These are phyloP conservation scores for Lichina pygmaea DNA, from an alignment of 495 filamentous ascomycete genomes.

Conservation along the genomic window DNA sequence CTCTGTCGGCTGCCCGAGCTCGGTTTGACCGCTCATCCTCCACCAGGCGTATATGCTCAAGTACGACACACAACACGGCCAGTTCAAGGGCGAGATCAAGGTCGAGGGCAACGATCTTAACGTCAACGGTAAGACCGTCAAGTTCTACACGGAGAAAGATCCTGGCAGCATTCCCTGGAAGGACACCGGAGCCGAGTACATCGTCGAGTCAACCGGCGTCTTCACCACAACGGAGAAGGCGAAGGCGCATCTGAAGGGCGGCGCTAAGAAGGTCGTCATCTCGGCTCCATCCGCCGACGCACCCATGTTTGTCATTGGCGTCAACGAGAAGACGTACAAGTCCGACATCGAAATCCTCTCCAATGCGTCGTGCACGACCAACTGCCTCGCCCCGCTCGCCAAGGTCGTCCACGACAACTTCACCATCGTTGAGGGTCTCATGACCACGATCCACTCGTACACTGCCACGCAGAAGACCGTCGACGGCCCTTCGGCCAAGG, in stretches of 20 bases:
- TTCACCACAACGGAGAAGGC: conserved; percentile 98
- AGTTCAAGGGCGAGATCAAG: conserved; percentile 78
- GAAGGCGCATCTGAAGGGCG: conserved; percentile 83
- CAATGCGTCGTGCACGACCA: conserved; percentile 99
- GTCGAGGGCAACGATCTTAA: conserved; percentile 47
- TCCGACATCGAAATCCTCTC: conserved; percentile 76
- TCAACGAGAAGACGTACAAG: conserved; percentile 86
- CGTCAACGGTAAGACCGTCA: conserved; percentile 87
- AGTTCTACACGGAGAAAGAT: conserved; percentile 87
- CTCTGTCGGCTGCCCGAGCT: not conserved
- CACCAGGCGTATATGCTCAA: conserved; percentile 94
- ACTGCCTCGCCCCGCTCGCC: conserved; percentile 96
- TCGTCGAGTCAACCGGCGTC: conserved; percentile 97
- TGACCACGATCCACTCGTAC: conserved; percentile 99
- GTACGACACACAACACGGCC: conserved; percentile 90
- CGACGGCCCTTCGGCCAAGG: conserved; percentile 90
- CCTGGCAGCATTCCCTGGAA: conserved; percentile 78
- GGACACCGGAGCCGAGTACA: conserved; percentile 71
- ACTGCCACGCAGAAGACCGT: conserved; percentile 99
- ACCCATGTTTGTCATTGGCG: conserved; percentile 99
- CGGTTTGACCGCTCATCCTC: not conserved
- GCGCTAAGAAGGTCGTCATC: conserved; percentile 99
- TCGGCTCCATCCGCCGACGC: conserved; percentile 96
- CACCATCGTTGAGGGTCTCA: conserved; percentile 91
- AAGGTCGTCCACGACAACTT: conserved; percentile 98